Conservation (phyloP, 441 rosid species). For the Pelargonium exstipulatum region DNA sequence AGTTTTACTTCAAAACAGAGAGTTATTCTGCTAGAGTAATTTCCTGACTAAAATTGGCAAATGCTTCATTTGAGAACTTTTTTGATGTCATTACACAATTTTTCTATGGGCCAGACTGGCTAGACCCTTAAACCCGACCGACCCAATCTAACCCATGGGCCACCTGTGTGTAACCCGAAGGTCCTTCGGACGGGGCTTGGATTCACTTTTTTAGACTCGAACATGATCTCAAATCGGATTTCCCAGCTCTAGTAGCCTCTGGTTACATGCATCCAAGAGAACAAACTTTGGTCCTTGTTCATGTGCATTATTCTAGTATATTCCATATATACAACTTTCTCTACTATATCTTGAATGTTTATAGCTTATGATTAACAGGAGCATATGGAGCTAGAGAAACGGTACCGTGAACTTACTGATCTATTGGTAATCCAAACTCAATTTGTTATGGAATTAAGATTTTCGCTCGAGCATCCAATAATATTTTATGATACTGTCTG, state of each 20-base stretch:
- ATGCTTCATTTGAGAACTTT: background rate
- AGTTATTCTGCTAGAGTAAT: background rate
- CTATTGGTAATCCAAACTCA: conserved; percentile 55
- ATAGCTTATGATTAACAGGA: conserved; percentile 50
- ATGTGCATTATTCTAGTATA: background rate
- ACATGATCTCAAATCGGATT: too few relatives aligned
- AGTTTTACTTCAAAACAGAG: background rate
- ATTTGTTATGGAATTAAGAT: background rate
- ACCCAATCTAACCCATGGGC: too few relatives aligned
- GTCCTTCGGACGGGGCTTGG: too few relatives aligned
- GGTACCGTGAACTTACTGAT: conserved; percentile 96
- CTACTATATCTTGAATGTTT: conserved; percentile 26
- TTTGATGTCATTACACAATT: background rate
- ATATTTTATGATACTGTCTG: conserved; percentile 8
- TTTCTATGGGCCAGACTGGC: background rate
- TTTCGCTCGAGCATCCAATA: background rate
- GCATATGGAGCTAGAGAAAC: conserved; percentile 96
- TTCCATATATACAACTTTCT: background rate
- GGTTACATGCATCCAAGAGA: background rate
- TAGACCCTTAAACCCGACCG: too few relatives aligned
- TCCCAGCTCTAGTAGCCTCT: background rate
- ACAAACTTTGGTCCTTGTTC: background rate
- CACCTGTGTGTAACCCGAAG: too few relatives aligned
- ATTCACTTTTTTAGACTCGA: too few relatives aligned
- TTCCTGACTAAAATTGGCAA: background rate